Conservation (phyloP, 257 asterid genomes). For the Echium plantagineum region DNA sequence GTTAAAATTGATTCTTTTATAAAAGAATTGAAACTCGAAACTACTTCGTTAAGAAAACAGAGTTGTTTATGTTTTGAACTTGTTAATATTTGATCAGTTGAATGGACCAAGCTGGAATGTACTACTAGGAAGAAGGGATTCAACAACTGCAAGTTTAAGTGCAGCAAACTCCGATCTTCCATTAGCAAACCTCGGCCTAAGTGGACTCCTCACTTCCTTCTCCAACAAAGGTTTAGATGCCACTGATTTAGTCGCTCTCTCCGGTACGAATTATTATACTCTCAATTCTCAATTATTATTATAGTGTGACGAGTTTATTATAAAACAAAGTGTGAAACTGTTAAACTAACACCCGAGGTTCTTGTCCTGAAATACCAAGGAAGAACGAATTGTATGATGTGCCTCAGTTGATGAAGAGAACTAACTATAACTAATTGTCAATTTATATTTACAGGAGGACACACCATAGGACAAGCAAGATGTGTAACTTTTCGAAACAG, state of each 20-base stretch:
- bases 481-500: conserved; percentile 38
- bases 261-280: conserved; percentile 25
- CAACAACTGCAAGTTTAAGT: conserved; percentile 39
- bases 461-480: conserved; percentile 63
- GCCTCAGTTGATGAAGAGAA: too few relatives aligned
- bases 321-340: too few relatives aligned
- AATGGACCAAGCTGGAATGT: conserved; percentile 61
- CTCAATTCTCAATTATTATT: background rate
- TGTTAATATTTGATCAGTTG: too few relatives aligned
- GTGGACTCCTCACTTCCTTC: conserved; percentile 41
- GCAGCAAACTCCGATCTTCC: conserved; percentile 48
- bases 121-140: conserved; percentile 55
- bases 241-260: conserved; percentile 60
- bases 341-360: too few relatives aligned
- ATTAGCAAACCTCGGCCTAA: conserved; percentile 27
- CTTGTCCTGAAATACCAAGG: too few relatives aligned
- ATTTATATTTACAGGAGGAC: conserved; percentile 15
- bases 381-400: too few relatives aligned
- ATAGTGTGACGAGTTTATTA: too few relatives aligned
- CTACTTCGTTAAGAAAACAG: too few relatives aligned
- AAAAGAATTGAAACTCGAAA: too few relatives aligned
- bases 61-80: too few relatives aligned
- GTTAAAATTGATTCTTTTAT: too few relatives aligned
- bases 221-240: conserved; percentile 52
- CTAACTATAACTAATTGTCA: too few relatives aligned